Base-by-base conservation (phyloP, 371 early-diverging fungal species). In the Enterospora canceri region DNA sequence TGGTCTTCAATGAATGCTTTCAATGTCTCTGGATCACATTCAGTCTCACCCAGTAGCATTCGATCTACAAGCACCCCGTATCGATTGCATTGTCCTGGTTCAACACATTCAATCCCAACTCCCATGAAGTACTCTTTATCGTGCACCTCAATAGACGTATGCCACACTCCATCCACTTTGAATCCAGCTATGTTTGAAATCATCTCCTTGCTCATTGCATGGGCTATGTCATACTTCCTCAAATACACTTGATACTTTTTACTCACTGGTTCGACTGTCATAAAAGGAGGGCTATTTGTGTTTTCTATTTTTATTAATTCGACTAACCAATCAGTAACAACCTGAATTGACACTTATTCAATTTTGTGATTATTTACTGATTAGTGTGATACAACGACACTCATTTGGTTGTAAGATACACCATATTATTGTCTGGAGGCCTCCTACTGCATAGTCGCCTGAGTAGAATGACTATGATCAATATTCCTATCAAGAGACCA, bases 141-240 rank as follows among this genome's bases (percentile, higher is more conserved):
- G 75, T 82, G 89, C 30, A 89, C 84, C 28, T 91, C 89, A 1
- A 92, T 86, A 0, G 90, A 85, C 0, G 92, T 92, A 76, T 92
- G 94, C 77, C 79, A 82, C 12, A 82, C 74, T 8, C 74, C 79
- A 1, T 69, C 64, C n/a, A 80, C 62, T 8, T 80, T 12, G 28
- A 51, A 58, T 29, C 70, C 71, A 1, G 74, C 12, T 4, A 65
- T n/a, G 12, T 32, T 12, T 40, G 12, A n/a, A 4, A 47, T 24
- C 3, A 65, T 5, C 3, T 30, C 21, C 59, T 65, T 65, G 26
- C 12, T 50, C 34, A 32, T 29, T n/a, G 24, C 34, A 5, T 48
- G 15, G 4, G 65, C 49, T 12, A 74, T 23, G 51, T 74, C 74
- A 58, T 74, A 74, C 1, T 68, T 68, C 18, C 59, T 29, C 19